phyloP scores from a whole-genome alignment of 495 filamentous ascomycete species.

The Aspergillus mulundensis region DNA sequence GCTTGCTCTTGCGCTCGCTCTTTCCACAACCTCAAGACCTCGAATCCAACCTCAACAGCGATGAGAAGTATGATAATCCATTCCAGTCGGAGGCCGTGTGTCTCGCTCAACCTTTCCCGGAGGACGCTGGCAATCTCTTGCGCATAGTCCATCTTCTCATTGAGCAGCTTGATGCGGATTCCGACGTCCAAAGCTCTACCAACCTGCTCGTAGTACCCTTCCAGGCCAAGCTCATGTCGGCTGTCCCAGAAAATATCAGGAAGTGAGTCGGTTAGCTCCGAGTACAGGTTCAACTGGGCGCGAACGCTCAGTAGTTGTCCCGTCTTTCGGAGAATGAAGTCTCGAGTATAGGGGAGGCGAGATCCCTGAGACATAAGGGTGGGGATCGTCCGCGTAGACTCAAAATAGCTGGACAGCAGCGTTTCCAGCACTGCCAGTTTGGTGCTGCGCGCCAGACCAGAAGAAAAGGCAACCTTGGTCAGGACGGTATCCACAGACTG shows the following conservation, averaged over 20 bases:
- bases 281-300: conserved; percentile 93
- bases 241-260: conserved; percentile 98
- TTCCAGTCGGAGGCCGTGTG: conserved; percentile 81
- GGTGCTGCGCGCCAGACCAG: conserved; percentile 89
- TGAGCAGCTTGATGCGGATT: conserved; percentile 86
- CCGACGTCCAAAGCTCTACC: conserved; percentile 86
- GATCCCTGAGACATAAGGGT: conserved; percentile 62
- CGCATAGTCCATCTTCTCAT: conserved; percentile 97
- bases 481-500: conserved; percentile 69
- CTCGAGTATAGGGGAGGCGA: conserved; percentile 64
- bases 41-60: conserved; percentile 79
- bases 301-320: conserved; percentile 87
- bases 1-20: conserved; percentile 48
- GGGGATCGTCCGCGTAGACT: conserved; percentile 76
- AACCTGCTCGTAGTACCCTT: conserved; percentile 92
- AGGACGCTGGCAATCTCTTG: conserved; percentile 91
- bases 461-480: conserved; percentile 94
- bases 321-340: conserved; percentile 86
- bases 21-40: conserved; percentile 57
- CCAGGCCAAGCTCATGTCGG: conserved; percentile 76
- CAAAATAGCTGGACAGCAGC: conserved; percentile 76
- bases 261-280: conserved; percentile 89
- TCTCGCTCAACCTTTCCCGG: conserved; percentile 83
- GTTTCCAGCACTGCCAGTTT: conserved; percentile 92
- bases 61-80: conserved; percentile 97